Conservation (phyloP, 805 yeast genomes). For the Myxozyma mucilagina region DNA sequence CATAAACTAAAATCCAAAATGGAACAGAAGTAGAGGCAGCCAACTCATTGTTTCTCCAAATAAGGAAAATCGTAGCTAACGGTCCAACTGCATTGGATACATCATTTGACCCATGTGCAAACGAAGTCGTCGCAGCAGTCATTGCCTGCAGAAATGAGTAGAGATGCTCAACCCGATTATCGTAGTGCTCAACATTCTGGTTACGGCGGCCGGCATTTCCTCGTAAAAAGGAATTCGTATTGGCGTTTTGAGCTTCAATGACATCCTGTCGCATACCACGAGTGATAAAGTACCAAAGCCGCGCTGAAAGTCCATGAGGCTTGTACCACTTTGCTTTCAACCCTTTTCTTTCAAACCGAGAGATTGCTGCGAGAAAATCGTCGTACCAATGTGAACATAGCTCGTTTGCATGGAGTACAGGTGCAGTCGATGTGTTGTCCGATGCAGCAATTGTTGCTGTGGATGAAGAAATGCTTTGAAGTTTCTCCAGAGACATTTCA, state of each 20-base stretch:
- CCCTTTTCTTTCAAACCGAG: slow-evolving; percentile 3
- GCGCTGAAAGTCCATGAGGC: slow-evolving; percentile 8
- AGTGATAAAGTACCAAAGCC: slow-evolving; percentile 48
- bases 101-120: slow-evolving; percentile 82
- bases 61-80: slow-evolving; percentile 59
- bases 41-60: slow-evolving; percentile 54
- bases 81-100: slow-evolving; percentile 79
- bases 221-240: slow-evolving; percentile 6
- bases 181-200: slow-evolving; percentile 59
- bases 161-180: slow-evolving; percentile 66
- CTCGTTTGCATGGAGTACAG: slow-evolving; percentile 3
- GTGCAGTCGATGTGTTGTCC: slow-evolving; percentile 4
- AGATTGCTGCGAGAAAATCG: background rate
- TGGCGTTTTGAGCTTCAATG: slow-evolving; percentile 41
- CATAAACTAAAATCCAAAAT: slow-evolving; percentile 66
- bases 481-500: too few relatives aligned
- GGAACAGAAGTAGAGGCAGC: slow-evolving; percentile 61
- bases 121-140: slow-evolving; percentile 77
- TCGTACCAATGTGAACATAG: slow-evolving; percentile 1
- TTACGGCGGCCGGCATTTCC: slow-evolving; percentile 42
- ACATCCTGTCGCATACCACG: slow-evolving; percentile 71
- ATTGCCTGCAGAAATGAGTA: slow-evolving; percentile 68
- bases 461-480: background rate
- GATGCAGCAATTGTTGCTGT: background rate
- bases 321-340: slow-evolving; percentile 11